Percentiles rank a stretch among this genome's conserved stretches.
Conservation (phyloP, 1,284 basidiomycete genomes). For the Moniliella sp. region DNA sequence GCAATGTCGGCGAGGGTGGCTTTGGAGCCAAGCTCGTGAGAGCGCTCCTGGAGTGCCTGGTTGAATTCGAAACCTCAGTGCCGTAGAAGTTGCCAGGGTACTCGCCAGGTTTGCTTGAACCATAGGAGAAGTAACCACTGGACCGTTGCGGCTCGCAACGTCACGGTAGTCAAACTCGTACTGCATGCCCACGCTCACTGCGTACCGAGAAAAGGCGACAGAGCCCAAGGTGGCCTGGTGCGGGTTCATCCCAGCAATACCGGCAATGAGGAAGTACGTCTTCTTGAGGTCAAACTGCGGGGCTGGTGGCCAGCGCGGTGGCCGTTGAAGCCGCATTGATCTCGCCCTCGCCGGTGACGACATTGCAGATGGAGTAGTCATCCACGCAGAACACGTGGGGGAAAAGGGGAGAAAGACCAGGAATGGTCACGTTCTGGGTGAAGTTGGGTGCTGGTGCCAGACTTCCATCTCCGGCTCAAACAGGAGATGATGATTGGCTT, state of each 20-base stretch:
- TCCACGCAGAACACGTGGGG: constrained; percentile 37
- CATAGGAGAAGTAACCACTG: no score
- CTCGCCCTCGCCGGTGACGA: constrained; percentile 36
- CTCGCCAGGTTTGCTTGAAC: no score
- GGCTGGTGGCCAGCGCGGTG: no score
- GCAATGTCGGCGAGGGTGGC: no score
- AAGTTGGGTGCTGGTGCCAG: constrained; percentile 27
- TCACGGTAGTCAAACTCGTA: constrained; percentile 40
- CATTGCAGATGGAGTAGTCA: constrained; percentile 36
- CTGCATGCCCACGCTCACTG: constrained; percentile 38
- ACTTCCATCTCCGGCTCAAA: constrained; percentile 32
- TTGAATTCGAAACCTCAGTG: no score
- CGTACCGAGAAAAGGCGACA: constrained; percentile 39
- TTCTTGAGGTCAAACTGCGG: constrained; percentile 38
- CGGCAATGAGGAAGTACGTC: constrained; percentile 40
- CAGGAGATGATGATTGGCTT: constrained; percentile 12
- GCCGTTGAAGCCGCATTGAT: constrained; percentile 40
- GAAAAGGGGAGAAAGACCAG: constrained; percentile 38
- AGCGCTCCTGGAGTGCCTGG: no score
- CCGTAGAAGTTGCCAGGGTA: no score
- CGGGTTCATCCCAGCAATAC: constrained; percentile 39
- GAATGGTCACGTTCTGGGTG: constrained; percentile 36
- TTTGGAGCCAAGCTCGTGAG: no score
- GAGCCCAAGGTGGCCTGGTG: constrained; percentile 36
- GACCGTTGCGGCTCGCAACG: no score